These are phyloP conservation scores for Fusarium oxysporum DNA, from an alignment of 2,329 filamentous ascomycete genomes.

Conservation along the genomic window DNA sequence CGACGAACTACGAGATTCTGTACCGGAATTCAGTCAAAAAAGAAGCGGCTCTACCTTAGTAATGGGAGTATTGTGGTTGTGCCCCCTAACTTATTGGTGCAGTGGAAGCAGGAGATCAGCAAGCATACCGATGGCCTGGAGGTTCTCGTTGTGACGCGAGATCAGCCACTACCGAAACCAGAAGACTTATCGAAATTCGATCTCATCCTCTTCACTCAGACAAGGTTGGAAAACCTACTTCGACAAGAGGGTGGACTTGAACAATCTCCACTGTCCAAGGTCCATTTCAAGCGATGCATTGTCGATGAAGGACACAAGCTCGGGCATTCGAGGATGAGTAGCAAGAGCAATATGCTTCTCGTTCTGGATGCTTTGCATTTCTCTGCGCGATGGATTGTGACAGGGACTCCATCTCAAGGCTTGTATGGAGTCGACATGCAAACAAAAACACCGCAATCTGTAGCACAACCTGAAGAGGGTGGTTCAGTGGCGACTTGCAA, in stretches of 20 bases:
- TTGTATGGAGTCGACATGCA: slow-evolving; percentile 73
- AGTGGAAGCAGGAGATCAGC: slow-evolving; percentile 84
- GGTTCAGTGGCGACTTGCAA: background rate
- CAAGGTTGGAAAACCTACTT: slow-evolving; percentile 74
- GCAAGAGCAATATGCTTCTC: slow-evolving; percentile 66
- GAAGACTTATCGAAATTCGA: slow-evolving; percentile 75
- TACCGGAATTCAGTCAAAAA: slow-evolving; percentile 40
- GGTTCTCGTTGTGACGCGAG: slow-evolving; percentile 71
- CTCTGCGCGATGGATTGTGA: slow-evolving; percentile 87
- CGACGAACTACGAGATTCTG: slow-evolving; percentile 39
- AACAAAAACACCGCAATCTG: background rate
- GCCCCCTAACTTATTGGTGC: slow-evolving; percentile 83
- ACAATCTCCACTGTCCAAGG: slow-evolving; percentile 71
- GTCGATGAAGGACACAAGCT: slow-evolving; percentile 93
- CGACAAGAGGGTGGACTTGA: slow-evolving; percentile 48
- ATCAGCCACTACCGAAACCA: slow-evolving; percentile 65
- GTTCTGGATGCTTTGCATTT: slow-evolving; percentile 67
- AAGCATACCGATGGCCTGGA: slow-evolving; percentile 79
- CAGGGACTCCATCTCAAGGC: slow-evolving; percentile 87
- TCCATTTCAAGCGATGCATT: slow-evolving; percentile 90
- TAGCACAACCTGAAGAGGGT: background rate
- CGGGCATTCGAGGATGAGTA: slow-evolving; percentile 69
- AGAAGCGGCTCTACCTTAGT: slow-evolving; percentile 71
- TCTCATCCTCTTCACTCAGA: slow-evolving; percentile 80
- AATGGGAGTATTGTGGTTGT: slow-evolving; percentile 81